Evolutionary conservation across 2,329 filamentous ascomycete species (phyloP), one percentile per base, ranked within the genome.

Genomic region (Curvularia sp.): DNA sequence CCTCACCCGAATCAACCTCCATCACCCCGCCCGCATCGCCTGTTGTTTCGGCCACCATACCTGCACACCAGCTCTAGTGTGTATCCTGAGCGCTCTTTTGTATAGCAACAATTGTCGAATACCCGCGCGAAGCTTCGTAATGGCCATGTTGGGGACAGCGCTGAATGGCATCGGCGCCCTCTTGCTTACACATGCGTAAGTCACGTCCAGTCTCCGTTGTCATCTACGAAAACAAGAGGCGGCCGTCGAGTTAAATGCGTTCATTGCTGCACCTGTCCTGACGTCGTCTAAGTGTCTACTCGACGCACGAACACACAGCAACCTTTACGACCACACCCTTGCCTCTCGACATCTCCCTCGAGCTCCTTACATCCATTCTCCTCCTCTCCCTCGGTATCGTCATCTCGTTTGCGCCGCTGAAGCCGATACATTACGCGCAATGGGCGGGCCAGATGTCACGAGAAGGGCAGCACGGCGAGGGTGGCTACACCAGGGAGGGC

Each of bases 381-480:
- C 74, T 93, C n/a, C 84, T 96, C n/a, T 91, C 89, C 53, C 75
- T 92, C 0, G 95, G 94, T 41, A 86, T 98, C 27, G 92, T 97
- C 0, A 78, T 92, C 0, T 88, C 88, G 34, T 89, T 91, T 3
- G 88, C 91, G 12, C 86, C 87, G 43, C 82, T 98, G 63, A 89
- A 92, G 74, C 95, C 95, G 2, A 94, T 98, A 68, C 86, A 89
- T 76, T 93, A 90, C 89, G 85, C 86, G 53, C 86, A 88, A 27
- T 95, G 91, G 90, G 90, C 91, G 10, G 90, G 91, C 53, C 87
- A 93, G 81, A 84, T 98, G 74, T 92, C 96, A 82, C 83, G 90
- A 61, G 84, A 95, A 79, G 90, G 90, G 67, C 77, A 83, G 70
- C 79, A 83, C 60, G 83, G 85, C 28, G 86, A 88, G 70, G 77